Base-by-base conservation (phyloP, 2,329 filamentous ascomycete genomes). In the Gremmenia infestans region DNA sequence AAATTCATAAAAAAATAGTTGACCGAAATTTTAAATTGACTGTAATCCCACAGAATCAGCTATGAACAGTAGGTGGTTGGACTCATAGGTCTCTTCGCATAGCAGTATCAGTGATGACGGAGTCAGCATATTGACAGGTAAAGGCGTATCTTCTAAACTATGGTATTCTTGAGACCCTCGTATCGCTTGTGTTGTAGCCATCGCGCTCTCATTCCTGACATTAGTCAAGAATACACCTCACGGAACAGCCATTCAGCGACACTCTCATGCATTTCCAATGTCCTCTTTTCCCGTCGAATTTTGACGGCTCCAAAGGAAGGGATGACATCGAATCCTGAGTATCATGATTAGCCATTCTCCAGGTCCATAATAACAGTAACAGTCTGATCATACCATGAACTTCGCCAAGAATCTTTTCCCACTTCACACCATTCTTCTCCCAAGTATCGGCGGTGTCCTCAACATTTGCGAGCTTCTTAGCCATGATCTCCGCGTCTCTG, bases 341-440 rank as follows among this genome's bases (percentile, higher is more conserved):
- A 25, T 43, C 23, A n/a, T 6, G 37, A 46, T 60, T 32, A 57
- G 55, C 48, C 23, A 51, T 50, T 49, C 42, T 25, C 17, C 36
- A 23, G 19, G 19, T 50, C 25, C 12, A 17, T 14, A 40, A 12
- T 22, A 46, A 47, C 36, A 9, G 9, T 14, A 17, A 12, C 4
- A n/a, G 45, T 45, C 9, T 50, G 17, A 17, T 55, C 57, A 37
- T 58, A 62, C 62, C 60, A 53, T 65, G 60, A 25, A 55, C 50
- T 42, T 62, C 58, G 1, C 59, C 58, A 9, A 61, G 12, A 39
- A 63, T 37, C 28, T 61, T 64, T 45, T 64, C 61, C 65, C 63
- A 66, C 46, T 57, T 65, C 12, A 66, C 55, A 17, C 63, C 60
- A 37, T 66, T 63, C 54, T 54, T 52, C 48, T 61, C 53, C 61